A percentile compares a stretch with the other conserved stretches of the same genome.
These are phyloP conservation scores for Gynochthodes officinalis DNA, from an alignment of 257 asterid genomes.

Conservation along the genomic window DNA sequence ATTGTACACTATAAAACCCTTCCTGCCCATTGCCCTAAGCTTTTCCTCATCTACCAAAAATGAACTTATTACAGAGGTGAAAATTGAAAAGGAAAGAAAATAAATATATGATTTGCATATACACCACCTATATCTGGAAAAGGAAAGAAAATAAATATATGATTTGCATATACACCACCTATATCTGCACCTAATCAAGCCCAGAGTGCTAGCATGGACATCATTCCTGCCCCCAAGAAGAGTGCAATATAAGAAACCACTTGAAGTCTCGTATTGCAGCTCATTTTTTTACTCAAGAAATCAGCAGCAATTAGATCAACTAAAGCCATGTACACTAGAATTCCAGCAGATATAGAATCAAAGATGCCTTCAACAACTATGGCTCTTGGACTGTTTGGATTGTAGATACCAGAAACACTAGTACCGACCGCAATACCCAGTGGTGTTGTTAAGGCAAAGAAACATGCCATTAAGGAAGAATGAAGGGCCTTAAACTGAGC, in stretches of 20 bases:
- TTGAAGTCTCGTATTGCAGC: slow-evolving; percentile 83
- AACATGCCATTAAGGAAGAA: slow-evolving; percentile 72
- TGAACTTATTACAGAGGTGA: no score
- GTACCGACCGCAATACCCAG: slow-evolving; percentile 70
- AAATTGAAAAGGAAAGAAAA: no score
- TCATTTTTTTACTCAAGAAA: slow-evolving; percentile 92
- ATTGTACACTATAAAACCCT: neutral
- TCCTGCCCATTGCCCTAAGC: neutral
- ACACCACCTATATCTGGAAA: neutral
- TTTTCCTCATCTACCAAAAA: neutral
- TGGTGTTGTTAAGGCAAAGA: slow-evolving; percentile 86
- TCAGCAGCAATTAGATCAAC: slow-evolving; percentile 93
- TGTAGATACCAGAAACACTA: slow-evolving; percentile 57
- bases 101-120: neutral
- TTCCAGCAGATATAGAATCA: slow-evolving; percentile 89
- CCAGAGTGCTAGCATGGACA: slow-evolving; percentile 88
- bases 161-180: neutral
- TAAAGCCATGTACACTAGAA: slow-evolving; percentile 84
- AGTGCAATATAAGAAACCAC: slow-evolving; percentile 62
- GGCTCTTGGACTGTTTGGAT: slow-evolving; percentile 75
- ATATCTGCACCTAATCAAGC: slow-evolving; percentile 28
- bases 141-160: neutral
- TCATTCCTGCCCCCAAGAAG: slow-evolving; percentile 76
- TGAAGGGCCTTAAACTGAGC: slow-evolving; percentile 59
- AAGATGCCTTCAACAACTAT: slow-evolving; percentile 66